phyloP scores from a whole-genome alignment of 495 filamentous ascomycete genomes.

The Apiosordaria backusii region DNA sequence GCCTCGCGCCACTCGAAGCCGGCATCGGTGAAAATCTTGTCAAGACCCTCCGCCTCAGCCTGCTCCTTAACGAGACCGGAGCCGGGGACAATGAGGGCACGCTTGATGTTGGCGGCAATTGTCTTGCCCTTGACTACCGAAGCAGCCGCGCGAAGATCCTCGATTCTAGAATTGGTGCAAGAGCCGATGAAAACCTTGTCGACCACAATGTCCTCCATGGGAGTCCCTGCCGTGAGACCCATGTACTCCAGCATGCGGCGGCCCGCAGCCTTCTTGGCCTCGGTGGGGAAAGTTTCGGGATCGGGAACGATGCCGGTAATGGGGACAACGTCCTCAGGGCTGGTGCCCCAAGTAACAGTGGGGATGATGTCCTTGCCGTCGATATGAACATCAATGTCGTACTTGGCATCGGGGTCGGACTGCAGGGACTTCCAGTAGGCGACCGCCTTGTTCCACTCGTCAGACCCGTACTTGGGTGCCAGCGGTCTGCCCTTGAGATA shows the following conservation, averaged over 20 bases:
- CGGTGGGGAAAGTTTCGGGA: constrained; percentile 77
- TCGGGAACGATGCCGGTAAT: constrained; percentile 88
- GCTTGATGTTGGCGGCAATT: constrained; percentile 80
- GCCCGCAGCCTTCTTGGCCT: constrained; percentile 72
- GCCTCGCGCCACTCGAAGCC: constrained; percentile 98
- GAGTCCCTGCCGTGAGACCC: constrained; percentile 80
- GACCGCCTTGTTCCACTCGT: constrained; percentile 86
- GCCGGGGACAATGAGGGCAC: constrained; percentile 93
- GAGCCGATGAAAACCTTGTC: constrained; percentile 99
- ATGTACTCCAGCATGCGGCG: constrained; percentile 89
- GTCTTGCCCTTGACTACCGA: constrained; percentile 80
- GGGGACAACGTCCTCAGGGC: constrained; percentile 89
- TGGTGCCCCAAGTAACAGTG: constrained; percentile 95
- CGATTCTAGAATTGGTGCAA: constrained; percentile 95
- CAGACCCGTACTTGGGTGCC: constrained; percentile 74
- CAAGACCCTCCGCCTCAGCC: constrained; percentile 86
- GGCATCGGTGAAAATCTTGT: constrained; percentile 86
- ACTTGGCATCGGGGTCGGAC: constrained; percentile 81
- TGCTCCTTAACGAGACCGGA: constrained; percentile 92
- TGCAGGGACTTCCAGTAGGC: constrained; percentile 85
- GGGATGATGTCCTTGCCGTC: constrained; percentile 89
- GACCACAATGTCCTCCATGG: constrained; percentile 82
- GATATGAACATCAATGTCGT: constrained; percentile 81
- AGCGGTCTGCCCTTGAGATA: constrained; percentile 90
- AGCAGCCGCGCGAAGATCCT: constrained; percentile 88